Evolutionary conservation across 2,329 filamentous ascomycete genomes (phyloP).

Genomic region (Hymenoscyphus fructigenus): DNA sequence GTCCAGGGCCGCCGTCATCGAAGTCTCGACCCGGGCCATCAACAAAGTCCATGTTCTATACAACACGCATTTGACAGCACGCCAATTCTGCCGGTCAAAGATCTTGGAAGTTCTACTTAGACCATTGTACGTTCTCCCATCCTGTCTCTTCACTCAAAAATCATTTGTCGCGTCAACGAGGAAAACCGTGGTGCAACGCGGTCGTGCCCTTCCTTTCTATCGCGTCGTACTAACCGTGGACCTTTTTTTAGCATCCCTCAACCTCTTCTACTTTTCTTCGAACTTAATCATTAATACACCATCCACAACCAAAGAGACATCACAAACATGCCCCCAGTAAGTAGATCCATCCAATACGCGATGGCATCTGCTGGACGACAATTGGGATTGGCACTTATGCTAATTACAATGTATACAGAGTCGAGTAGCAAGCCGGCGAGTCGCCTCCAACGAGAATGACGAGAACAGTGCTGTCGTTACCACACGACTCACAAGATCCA

Average conservation of each 20-base stretch:
- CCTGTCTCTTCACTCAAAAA: neutral
- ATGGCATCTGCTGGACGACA: neutral
- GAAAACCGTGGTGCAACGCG: conserved; percentile 23
- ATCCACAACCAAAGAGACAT: conserved; percentile 6
- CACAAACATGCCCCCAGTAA: conserved; percentile 55
- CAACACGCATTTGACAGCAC: conserved; percentile 12
- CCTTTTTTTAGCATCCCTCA: neutral
- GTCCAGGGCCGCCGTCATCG: conserved; percentile 16
- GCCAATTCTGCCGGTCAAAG: conserved; percentile 19
- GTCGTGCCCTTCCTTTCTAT: conserved; percentile 22
- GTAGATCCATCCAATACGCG: conserved; percentile 34
- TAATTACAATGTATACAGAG: conserved; percentile 48
- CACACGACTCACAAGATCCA: conserved; percentile 88
- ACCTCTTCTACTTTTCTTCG: conserved; percentile 4
- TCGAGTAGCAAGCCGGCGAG: conserved; percentile 71
- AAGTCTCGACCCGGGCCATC: conserved; percentile 12
- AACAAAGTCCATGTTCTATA: conserved; percentile 31
- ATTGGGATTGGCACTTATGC: conserved; percentile 25
- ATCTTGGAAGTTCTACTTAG: conserved; percentile 12
- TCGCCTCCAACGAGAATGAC: conserved; percentile 88
- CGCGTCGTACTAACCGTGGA: conserved; percentile 30
- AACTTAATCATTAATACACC: conserved; percentile 38
- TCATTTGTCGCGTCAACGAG: conserved; percentile 28
- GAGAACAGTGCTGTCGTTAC: conserved; percentile 70
- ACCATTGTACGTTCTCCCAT: conserved; percentile 29